Percentiles rank a stretch among this genome's conserved stretches.
Conservation (phyloP, 768 basidiomycete genomes). For the Pleurotus djamor region DNA sequence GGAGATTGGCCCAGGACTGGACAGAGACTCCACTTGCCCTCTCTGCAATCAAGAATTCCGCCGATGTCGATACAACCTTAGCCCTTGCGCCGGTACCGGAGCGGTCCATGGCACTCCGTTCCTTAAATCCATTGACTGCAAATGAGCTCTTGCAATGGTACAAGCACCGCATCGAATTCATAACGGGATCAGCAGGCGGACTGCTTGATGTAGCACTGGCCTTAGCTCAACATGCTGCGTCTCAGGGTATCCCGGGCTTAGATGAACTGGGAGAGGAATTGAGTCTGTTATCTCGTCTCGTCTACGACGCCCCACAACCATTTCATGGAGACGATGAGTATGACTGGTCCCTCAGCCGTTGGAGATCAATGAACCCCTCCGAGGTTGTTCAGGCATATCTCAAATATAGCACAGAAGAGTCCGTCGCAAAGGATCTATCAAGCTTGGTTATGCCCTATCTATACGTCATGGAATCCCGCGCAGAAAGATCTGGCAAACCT, state of each 20-base stretch:
- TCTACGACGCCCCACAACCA: slow-evolving; percentile 73
- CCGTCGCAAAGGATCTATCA: slow-evolving; percentile 65
- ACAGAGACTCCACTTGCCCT: slow-evolving; percentile 47
- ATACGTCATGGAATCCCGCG: slow-evolving; percentile 85
- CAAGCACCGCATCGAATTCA: slow-evolving; percentile 52
- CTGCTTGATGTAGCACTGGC: slow-evolving; percentile 79
- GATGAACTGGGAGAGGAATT: slow-evolving; percentile 92
- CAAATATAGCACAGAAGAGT: slow-evolving; percentile 61
- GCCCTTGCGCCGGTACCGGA: no score
- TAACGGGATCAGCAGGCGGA: slow-evolving; percentile 61
- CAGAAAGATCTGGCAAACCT: slow-evolving; percentile 75
- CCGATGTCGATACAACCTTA: slow-evolving; percentile 1
- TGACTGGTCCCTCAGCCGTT: slow-evolving; percentile 78
- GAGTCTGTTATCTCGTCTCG: slow-evolving; percentile 78
- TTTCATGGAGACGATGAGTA: slow-evolving; percentile 36
- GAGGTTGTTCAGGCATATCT: slow-evolving; percentile 77
- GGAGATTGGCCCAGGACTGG: slow-evolving; percentile 60
- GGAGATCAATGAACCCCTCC: slow-evolving; percentile 66
- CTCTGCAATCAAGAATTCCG: slow-evolving; percentile 32
- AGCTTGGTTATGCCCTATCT: slow-evolving; percentile 90
- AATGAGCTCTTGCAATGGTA: slow-evolving; percentile 76
- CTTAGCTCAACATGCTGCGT: slow-evolving; percentile 83
- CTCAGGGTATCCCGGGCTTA: slow-evolving; percentile 71
- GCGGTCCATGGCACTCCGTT: not conserved
- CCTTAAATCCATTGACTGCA: slow-evolving; percentile 34